Percentiles rank a stretch among this genome's conserved stretches.
These are phyloP conservation scores for Lycium barbarum DNA, from an alignment of 257 asterid genomes.

Conservation along the genomic window DNA sequence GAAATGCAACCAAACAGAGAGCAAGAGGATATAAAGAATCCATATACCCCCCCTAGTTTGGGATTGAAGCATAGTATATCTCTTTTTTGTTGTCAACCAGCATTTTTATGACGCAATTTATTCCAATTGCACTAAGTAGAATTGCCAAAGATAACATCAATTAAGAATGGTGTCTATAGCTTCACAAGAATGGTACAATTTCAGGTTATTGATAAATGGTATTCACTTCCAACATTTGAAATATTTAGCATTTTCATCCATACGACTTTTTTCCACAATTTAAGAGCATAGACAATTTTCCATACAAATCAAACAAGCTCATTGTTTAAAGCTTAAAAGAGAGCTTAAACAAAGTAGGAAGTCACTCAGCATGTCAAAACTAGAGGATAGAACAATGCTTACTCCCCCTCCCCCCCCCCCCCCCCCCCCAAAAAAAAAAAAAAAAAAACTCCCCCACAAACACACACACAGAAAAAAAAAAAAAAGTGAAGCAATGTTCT, in stretches of 20 bases:
- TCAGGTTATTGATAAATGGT: background rate
- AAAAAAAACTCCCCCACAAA: background rate
- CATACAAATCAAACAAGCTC: background rate
- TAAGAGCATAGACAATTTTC: constrained; percentile 4
- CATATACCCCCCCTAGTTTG: background rate
- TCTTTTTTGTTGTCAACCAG: background rate
- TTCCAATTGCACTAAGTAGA: background rate
- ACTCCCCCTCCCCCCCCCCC: too few relatives aligned
- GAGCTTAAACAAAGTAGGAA: background rate
- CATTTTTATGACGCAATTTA: background rate
- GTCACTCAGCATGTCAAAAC: background rate
- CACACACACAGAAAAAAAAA: too few relatives aligned
- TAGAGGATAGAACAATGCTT: constrained; percentile 8
- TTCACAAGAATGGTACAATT: background rate
- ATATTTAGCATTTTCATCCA: background rate
- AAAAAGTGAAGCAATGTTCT: constrained; percentile 31
- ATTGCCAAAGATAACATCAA: background rate
- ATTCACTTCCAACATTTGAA: constrained; percentile 7
- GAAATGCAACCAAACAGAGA: background rate
- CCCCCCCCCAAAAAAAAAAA: too few relatives aligned
- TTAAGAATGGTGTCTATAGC: background rate
- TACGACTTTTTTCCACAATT: background rate
- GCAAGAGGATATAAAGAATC: background rate
- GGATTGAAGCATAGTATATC: background rate
- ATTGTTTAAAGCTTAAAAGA: constrained; percentile 4